A percentile compares a stretch with the other conserved stretches of the same genome.
Evolutionary conservation across 169 alveolate species (phyloP).

Genomic region (Plasmodium reichenowi): DNA sequence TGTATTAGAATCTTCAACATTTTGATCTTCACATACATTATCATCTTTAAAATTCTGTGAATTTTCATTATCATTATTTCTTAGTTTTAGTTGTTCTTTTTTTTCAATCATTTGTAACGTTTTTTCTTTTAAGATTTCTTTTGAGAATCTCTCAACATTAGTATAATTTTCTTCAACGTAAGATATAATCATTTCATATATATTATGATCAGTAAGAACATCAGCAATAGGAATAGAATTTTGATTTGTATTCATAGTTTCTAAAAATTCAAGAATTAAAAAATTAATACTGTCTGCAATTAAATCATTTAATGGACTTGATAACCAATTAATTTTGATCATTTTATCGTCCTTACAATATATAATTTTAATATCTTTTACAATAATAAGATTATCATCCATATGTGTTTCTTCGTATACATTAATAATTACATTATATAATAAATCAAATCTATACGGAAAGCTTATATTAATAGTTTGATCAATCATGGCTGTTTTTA

Average conservation of each 20-base stretch:
- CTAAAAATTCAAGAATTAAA: conserved; percentile 79
- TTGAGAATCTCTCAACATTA: conserved; percentile 57
- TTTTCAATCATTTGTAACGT: background rate
- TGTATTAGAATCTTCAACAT: background rate
- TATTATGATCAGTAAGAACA: conserved; percentile 12
- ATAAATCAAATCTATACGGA: conserved; percentile 74
- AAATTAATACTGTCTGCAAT: conserved; percentile 86
- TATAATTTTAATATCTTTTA: conserved; percentile 44
- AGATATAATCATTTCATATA: conserved; percentile 57
- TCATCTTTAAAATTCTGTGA: background rate
- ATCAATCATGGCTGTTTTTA: conserved; percentile 78
- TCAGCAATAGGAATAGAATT: conserved; percentile 9
- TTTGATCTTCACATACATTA: background rate
- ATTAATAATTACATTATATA: conserved; percentile 66
- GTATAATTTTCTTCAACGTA: conserved; percentile 62
- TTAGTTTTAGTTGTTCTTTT: background rate
- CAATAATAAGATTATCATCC: conserved; percentile 62
- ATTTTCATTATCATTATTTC: conserved; percentile 2
- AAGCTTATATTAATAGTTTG: conserved; percentile 80
- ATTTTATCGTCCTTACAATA: conserved; percentile 34
- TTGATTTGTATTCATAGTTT: conserved; percentile 20
- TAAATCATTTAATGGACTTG: conserved; percentile 85
- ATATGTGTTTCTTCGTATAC: conserved; percentile 79
- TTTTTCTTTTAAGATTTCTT: conserved; percentile 23
- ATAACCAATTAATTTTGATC: conserved; percentile 62